Evolutionary conservation across 1,284 basidiomycete genomes (phyloP).

Genomic region (Leccinum pachyderme): DNA sequence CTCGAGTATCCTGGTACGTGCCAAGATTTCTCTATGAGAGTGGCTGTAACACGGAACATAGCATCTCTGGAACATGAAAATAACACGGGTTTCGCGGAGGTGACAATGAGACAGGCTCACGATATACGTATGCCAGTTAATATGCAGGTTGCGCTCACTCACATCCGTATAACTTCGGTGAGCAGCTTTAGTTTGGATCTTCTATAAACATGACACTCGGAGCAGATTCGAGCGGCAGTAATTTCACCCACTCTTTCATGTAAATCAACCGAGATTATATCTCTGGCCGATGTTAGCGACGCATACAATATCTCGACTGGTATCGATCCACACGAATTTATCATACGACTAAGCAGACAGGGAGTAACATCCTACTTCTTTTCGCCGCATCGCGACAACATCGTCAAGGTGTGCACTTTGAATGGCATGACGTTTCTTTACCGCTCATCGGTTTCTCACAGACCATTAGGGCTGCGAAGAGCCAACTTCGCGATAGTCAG

Average conservation of each 20-base stretch:
- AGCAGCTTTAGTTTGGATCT: constrained; percentile 22
- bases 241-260: constrained; percentile 64
- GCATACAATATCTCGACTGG: constrained; percentile 78
- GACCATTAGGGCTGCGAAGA: constrained; percentile 74
- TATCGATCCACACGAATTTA: constrained; percentile 76
- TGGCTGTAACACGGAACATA: constrained; percentile 28
- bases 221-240: constrained; percentile 59
- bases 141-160: constrained; percentile 59
- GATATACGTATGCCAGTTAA: constrained; percentile 63
- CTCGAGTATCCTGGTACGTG: constrained; percentile 55
- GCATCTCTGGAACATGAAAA: constrained; percentile 59
- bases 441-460: constrained; percentile 4
- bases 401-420: constrained; percentile 63
- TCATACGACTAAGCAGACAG: constrained; percentile 71
- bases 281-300: constrained; percentile 79
- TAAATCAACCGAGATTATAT: constrained; percentile 77
- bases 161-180: constrained; percentile 70
- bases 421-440: background rate
- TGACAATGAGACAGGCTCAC: constrained; percentile 60
- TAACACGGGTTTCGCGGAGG: constrained; percentile 51
- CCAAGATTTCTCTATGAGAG: background rate
- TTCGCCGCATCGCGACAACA: constrained; percentile 63
- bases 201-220: constrained; percentile 8
- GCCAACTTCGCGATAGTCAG: constrained; percentile 56
- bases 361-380: constrained; percentile 70